Evolutionary conservation across 306 rosid genomes (phyloP).

Genomic region (Dalbergia cochinchinensis): DNA sequence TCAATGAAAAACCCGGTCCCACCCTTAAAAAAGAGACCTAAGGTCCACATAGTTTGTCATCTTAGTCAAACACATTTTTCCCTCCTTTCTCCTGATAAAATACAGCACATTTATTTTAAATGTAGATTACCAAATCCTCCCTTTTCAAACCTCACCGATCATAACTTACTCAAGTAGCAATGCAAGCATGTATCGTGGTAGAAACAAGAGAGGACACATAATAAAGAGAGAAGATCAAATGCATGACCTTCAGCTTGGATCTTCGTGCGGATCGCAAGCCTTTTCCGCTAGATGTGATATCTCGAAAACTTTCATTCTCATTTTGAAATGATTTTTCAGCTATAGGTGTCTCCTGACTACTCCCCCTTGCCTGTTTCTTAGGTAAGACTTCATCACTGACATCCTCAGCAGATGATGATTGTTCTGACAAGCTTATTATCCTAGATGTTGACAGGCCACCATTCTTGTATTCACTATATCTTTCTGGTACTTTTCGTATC

Average conservation of each 20-base stretch:
- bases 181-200: slow-evolving; percentile 14
- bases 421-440: slow-evolving; percentile 49
- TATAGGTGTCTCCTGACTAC: slow-evolving; percentile 33
- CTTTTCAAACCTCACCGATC: neutral
- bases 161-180: slow-evolving; percentile 28
- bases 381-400: slow-evolving; percentile 53
- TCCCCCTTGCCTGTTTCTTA: slow-evolving; percentile 50
- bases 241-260: slow-evolving; percentile 63
- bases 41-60: neutral
- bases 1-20: neutral
- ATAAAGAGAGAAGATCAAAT: neutral
- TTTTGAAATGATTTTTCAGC: slow-evolving; percentile 33
- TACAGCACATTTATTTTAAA: slow-evolving; percentile 6
- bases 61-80: neutral
- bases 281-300: slow-evolving; percentile 48
- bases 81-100: slow-evolving; percentile 14
- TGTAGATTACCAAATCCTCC: neutral
- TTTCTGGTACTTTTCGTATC: slow-evolving; percentile 50
- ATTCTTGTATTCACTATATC: slow-evolving; percentile 38
- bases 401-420: slow-evolving; percentile 51
- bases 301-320: slow-evolving; percentile 47
- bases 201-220: neutral
- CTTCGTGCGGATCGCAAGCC: slow-evolving; percentile 25
- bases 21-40: neutral
- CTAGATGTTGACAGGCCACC: slow-evolving; percentile 39